Percentiles rank a stretch among this genome's conserved stretches.
Conservation (phyloP, 1,284 basidiomycete species). For the Filobasidium uniguttulatum region DNA sequence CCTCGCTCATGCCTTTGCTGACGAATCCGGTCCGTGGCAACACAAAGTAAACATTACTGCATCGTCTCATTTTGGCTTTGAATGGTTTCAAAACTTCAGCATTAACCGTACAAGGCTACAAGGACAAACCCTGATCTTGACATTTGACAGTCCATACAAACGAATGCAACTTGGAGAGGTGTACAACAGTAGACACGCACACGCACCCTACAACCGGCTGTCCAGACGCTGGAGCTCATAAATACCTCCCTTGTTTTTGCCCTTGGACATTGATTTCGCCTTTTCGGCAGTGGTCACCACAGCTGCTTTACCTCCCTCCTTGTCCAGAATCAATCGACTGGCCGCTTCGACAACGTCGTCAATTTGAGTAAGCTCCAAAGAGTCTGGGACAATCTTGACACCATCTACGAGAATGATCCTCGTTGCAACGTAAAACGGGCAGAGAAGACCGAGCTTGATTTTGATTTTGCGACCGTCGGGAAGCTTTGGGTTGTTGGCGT, state of each 20-base stretch:
- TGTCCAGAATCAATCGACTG: slow-evolving; percentile 10
- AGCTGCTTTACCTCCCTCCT: slow-evolving; percentile 11
- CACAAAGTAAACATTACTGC: too few species aligned
- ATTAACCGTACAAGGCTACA: too few species aligned
- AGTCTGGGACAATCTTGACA: background rate
- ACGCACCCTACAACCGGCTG: slow-evolving; percentile 12
- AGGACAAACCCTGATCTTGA: too few species aligned
- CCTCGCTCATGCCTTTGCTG: too few species aligned
- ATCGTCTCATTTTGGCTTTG: too few species aligned
- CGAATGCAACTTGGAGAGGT: too few species aligned
- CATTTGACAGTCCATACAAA: too few species aligned
- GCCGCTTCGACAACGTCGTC: slow-evolving; percentile 13
- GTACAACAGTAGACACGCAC: too few species aligned
- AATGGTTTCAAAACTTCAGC: too few species aligned
- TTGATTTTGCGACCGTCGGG: slow-evolving; percentile 4
- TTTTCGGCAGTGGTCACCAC: slow-evolving; percentile 7
- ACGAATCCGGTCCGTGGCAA: too few species aligned
- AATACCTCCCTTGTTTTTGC: slow-evolving; percentile 8
- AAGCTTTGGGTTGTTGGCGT: slow-evolving; percentile 8
- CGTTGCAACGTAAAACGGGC: slow-evolving; percentile 14
- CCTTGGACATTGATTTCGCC: slow-evolving; percentile 6
- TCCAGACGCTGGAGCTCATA: slow-evolving; percentile 7
- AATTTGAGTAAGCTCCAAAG: slow-evolving; percentile 8
- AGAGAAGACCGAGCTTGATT: slow-evolving; percentile 12
- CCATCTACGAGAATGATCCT: slow-evolving; percentile 8